Base-by-base conservation (phyloP, 2,329 filamentous ascomycete genomes). In the Apiospora rasikravindrae region DNA sequence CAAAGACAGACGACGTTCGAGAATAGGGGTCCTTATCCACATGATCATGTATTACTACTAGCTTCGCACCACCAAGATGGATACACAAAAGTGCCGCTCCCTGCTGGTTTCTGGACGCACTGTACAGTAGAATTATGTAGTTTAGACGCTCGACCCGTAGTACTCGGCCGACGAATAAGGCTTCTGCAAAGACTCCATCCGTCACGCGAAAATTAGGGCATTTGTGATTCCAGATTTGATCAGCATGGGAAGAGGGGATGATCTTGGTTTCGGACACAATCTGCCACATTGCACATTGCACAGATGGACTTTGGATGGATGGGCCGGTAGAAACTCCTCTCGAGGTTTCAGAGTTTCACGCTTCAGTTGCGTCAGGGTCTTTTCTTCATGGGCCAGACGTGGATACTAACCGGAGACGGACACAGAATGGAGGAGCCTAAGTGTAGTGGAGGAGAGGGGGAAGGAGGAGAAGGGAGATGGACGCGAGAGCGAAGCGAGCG, bases 11-110 rank as follows among this genome's bases (percentile, higher is more conserved):
- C 19, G 33, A 61, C 29, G 29, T 37, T 64, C 29, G 19, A 64
- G 57, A 64, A 40, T 64, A 64, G 57, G 57, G 57, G 57, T 64
- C 57, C 57, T 61, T 61, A 61, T 61, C 53, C 53, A 61, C 53
- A 37, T 37, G 53, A 61, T 33, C 53, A 37, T 61, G 53, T 61
- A 57, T 57, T 33, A 29, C 51, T 37, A 64, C 29, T 64, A 40
- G 57, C 16, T 40, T 40, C 40, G 53, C 16, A 33, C 33, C 40
- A 22, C 33, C 57, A 40, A 40, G 57, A 64, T 64, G 57, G 57
- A 40, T 64, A 64, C 57, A 64, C 13, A 37, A 13, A 64, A 64
- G 57, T 64, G 57, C 40, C 33, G 33, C 33, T 64, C 40, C 33
- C 33, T 64, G 57, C 57, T 64, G 57, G 33, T 37, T n/a, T 64